Evolutionary conservation across 495 filamentous ascomycete species (phyloP), one percentile per base, ranked within the genome.

Genomic region (Podospora tetraspora): DNA sequence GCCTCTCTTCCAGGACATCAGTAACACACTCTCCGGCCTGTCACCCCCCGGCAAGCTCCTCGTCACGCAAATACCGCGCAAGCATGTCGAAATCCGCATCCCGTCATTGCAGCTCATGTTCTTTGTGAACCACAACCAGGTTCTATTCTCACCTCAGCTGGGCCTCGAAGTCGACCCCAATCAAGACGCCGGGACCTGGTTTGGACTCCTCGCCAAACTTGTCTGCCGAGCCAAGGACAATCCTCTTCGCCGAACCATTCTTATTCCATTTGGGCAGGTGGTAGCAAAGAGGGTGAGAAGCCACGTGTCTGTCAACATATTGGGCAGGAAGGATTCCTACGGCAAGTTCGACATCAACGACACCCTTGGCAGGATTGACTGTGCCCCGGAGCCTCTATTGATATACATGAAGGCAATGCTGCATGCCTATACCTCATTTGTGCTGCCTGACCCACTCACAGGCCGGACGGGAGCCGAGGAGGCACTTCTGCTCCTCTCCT

Each of bases 401-500:
- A 70, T 86, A 70, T 80, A 83, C 1, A 80, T 78, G 27, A 85
- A 88, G 62, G 82, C 81, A 25, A 82, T 85, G 43, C 79, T 85
- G 24, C 87, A 91, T 68, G 88, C 88, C 0, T 32, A 85, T 0
- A 91, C 89, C 0, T 86, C 87, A 0, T 87, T 82, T 61, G 78
- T 80, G 23, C 24, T 90, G 0, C 84, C 86, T 0, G 89, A 92
- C 70, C 70, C 79, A 0, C 73, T 91, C 1, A 90, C 87, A 0
- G 73, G 77, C 0, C 77, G 78, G 21, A 90, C 87, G 8, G 89
- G 89, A 0, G 87, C 85, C 0, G 87, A 90, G 64, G 84, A 90
- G 70, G 79, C 81, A 0, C 73, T 92, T 6, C 63, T 72, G 3
- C 80, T 83, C 61, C 82, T 90, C 16, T 69, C 72, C 16, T 87